phyloP scores from a whole-genome alignment of 1,284 basidiomycete species.

The Fistulinella staudtii region DNA sequence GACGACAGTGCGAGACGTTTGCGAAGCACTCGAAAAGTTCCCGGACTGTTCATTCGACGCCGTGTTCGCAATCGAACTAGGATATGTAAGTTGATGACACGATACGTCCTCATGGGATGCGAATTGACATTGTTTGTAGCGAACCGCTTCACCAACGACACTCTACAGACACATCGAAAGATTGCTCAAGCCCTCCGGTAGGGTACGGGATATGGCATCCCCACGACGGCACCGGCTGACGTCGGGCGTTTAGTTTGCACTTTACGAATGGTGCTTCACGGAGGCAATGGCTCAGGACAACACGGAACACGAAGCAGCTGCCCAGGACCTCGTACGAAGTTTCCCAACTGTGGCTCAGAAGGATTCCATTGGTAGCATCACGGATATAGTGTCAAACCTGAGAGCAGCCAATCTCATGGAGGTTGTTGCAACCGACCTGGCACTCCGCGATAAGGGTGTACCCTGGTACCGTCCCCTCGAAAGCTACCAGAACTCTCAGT shows the following conservation, averaged over 20 bases:
- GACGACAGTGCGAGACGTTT: constrained; percentile 4
- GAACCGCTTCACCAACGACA: constrained; percentile 1
- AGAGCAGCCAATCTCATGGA: constrained; percentile 5
- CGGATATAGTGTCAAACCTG: not conserved
- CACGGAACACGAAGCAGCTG: constrained; percentile 2
- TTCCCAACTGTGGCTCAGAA: constrained; percentile 3
- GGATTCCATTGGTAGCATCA: constrained; percentile 3
- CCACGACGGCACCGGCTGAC: not conserved
- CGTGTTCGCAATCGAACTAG: constrained; percentile 9
- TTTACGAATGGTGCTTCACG: constrained; percentile 14
- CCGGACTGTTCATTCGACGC: constrained; percentile 12
- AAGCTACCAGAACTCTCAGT: not conserved
- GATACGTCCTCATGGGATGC: not conserved
- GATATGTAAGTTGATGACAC: constrained; percentile 4
- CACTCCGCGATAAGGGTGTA: constrained; percentile 3
- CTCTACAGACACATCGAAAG: constrained; percentile 8
- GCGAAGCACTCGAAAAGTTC: constrained; percentile 3
- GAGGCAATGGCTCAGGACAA: constrained; percentile 7
- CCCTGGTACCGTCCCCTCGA: constrained; percentile 14
- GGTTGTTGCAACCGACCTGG: constrained; percentile 5
- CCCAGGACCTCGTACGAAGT: constrained; percentile 3
- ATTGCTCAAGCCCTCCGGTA: constrained; percentile 12
- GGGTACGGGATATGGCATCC: constrained; percentile 1
- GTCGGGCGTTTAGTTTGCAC: constrained; percentile 7
- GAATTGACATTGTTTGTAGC: constrained; percentile 1